Percentiles rank a stretch among this genome's conserved stretches.
phyloP scores from a whole-genome alignment of 2,329 filamentous ascomycete genomes.

The Alternaria sp. region DNA sequence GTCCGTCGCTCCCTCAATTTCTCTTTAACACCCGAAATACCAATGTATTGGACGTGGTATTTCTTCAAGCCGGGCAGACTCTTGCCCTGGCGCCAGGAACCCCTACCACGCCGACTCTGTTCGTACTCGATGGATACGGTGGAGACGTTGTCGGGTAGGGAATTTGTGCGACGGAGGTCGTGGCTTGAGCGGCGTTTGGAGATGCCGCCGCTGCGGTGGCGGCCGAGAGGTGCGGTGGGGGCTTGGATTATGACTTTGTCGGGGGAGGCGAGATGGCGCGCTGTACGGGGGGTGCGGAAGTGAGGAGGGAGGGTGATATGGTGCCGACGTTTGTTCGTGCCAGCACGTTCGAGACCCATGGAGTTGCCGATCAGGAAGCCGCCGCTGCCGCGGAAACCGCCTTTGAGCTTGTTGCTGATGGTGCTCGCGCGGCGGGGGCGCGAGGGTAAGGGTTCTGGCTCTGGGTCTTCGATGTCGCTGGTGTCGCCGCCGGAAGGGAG shows the following conservation, averaged over 20 bases:
- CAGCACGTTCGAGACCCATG: slow-evolving; percentile 59
- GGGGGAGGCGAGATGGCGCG: slow-evolving; percentile 21
- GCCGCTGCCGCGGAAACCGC: slow-evolving; percentile 50
- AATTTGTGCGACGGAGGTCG: slow-evolving; percentile 17
- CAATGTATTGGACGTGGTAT: slow-evolving; percentile 59
- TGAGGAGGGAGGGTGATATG: slow-evolving; percentile 33
- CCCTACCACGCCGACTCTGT: slow-evolving; percentile 6
- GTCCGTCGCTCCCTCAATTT: slow-evolving; percentile 55
- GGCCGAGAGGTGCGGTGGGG: slow-evolving; percentile 28
- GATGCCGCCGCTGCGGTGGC: slow-evolving; percentile 25
- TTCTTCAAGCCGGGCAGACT: slow-evolving; percentile 52
- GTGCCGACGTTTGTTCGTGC: slow-evolving; percentile 40
- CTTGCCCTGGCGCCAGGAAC: slow-evolving; percentile 39
- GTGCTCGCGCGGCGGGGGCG: slow-evolving; percentile 26
- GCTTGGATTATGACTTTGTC: slow-evolving; percentile 34
- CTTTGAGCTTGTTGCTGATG: slow-evolving; percentile 40
- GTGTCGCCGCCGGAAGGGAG: slow-evolving; percentile 57
- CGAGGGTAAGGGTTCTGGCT: slow-evolving; percentile 22
- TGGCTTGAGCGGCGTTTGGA: slow-evolving; percentile 26
- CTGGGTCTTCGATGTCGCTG: slow-evolving; percentile 44
- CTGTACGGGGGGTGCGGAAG: slow-evolving; percentile 21
- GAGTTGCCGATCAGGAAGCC: slow-evolving; percentile 63
- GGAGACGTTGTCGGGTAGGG: slow-evolving; percentile 24
- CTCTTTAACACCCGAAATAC: slow-evolving; percentile 57
- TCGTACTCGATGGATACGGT: slow-evolving; percentile 20